Base-by-base conservation (phyloP, 2,329 filamentous ascomycete species). In the Magnaporthiopsis poae region DNA sequence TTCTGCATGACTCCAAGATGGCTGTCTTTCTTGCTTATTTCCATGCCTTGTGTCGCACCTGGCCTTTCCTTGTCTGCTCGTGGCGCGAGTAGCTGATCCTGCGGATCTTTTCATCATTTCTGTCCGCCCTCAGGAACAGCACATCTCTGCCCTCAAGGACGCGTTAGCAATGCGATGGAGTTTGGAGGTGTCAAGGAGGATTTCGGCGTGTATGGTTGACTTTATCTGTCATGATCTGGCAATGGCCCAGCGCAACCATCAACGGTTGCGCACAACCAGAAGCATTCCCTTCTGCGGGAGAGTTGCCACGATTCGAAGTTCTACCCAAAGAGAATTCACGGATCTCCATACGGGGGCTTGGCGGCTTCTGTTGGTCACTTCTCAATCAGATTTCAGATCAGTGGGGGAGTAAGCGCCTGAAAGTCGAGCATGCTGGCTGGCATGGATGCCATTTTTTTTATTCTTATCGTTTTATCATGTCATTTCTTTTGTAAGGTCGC, bases 1-100 rank as follows among this genome's bases (percentile, higher is more conserved):
- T 70, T 69, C 68, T 67, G 69, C 71, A 69, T 69, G 70, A 71
- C 69, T 64, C 69, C 66, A 70, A 70, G 65, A 68, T 72, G 70
- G 68, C 68, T 69, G 68, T 67, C 59, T 61, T 56, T 65, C 60
- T 60, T 33, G 52, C 33, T 59, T 65, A 25, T 64, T 60, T 61
- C 35, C 27, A 62, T 63, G 61, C 60, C n/a, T 31, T 46, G 21
- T 60, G 46, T 67, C 27, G 63, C 36, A 46, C 59, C 31, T 25
- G 35, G 60, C 27, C 27, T 61, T 27, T 64, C 36, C 35, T 56
- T 56, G 46, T 56, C 46, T 25, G 21, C 46, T 56, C 46, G 18
- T 25, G 18, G 3, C 46, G 46, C 46, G 46, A 56, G 46, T n/a
- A 25, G 46, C 21, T 56, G 46, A 18, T 25, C 18, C 46, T 56